These are phyloP conservation scores for Drechmeria coniospora DNA, from an alignment of 2,329 filamentous ascomycete species.

Conservation along the genomic window DNA sequence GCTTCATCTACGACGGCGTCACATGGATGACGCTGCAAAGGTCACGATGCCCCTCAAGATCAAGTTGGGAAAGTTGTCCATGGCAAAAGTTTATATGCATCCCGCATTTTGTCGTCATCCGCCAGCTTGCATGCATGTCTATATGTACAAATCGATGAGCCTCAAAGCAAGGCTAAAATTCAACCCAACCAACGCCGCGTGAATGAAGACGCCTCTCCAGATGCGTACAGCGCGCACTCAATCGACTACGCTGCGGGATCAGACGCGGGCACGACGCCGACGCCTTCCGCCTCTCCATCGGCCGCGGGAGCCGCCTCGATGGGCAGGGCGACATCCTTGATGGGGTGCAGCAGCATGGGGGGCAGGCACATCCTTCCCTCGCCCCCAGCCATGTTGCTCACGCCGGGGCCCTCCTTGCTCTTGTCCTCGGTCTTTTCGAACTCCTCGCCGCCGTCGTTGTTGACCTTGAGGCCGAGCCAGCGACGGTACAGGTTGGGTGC, in stretches of 20 bases:
- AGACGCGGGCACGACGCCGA: conserved; percentile 20
- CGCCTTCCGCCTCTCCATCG: conserved; percentile 20
- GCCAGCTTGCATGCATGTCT: too few relatives aligned
- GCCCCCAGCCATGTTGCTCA: conserved; percentile 43
- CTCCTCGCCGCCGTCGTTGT: conserved; percentile 64
- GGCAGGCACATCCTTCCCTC: conserved; percentile 85
- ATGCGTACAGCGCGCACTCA: not conserved
- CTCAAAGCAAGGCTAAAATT: too few relatives aligned
- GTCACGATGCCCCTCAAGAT: too few relatives aligned
- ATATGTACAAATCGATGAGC: too few relatives aligned
- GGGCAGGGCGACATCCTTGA: conserved; percentile 59
- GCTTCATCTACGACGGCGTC: too few relatives aligned
- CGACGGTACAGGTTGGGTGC: conserved; percentile 66
- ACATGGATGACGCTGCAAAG: too few relatives aligned
- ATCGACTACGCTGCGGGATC: conserved; percentile 29
- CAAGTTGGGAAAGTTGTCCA: too few relatives aligned
- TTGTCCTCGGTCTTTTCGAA: conserved; percentile 47
- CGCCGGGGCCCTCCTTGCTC: conserved; percentile 31
- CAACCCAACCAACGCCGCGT: too few relatives aligned
- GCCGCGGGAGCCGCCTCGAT: conserved; percentile 40
- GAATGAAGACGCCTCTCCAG: not conserved
- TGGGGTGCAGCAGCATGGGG: conserved; percentile 76
- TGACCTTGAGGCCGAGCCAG: conserved; percentile 72
- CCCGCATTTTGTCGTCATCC: too few relatives aligned
- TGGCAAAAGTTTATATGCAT: too few relatives aligned